Evolutionary conservation across 192 early-diverging fungal species (phyloP).

Genomic region (Dimargaris verticillata): DNA sequence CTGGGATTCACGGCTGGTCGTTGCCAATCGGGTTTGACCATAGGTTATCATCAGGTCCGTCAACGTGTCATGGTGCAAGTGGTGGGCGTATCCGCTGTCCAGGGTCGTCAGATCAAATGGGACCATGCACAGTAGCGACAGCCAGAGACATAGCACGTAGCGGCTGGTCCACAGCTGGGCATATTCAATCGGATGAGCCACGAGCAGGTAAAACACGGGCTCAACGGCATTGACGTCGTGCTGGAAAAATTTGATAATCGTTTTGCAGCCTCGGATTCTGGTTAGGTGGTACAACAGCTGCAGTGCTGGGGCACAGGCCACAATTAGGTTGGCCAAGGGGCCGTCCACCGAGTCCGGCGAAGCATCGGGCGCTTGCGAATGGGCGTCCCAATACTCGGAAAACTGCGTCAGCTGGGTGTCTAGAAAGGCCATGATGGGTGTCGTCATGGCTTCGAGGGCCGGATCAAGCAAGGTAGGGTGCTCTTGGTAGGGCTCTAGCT

Average conservation of each 20-base stretch:
- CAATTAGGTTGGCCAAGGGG: neutral
- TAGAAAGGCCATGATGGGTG: slow-evolving; percentile 38
- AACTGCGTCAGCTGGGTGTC: slow-evolving; percentile 20
- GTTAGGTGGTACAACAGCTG: slow-evolving; percentile 50
- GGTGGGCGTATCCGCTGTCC: slow-evolving; percentile 42
- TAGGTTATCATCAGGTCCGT: slow-evolving; percentile 41
- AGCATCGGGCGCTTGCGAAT: neutral
- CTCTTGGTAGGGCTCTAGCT: slow-evolving; percentile 54
- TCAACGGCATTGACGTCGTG: slow-evolving; percentile 82
- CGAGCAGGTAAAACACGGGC: slow-evolving; percentile 60
- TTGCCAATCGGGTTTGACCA: slow-evolving; percentile 45
- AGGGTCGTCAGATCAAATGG: slow-evolving; percentile 85
- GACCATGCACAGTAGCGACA: slow-evolving; percentile 87
- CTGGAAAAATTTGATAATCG: slow-evolving; percentile 76
- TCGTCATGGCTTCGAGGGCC: slow-evolving; percentile 45
- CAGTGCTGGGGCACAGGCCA: slow-evolving; percentile 12
- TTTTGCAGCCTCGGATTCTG: slow-evolving; percentile 83
- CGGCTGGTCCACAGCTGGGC: slow-evolving; percentile 53
- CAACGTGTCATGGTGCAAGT: slow-evolving; percentile 13
- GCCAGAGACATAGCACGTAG: slow-evolving; percentile 76
- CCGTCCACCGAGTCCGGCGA: slow-evolving; percentile 10
- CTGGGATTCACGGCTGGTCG: slow-evolving; percentile 74
- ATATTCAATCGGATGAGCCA: slow-evolving; percentile 14
- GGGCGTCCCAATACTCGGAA: neutral
- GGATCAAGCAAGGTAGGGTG: slow-evolving; percentile 60